These are phyloP conservation scores for Pseudocercospora musae DNA, from an alignment of 2,329 filamentous ascomycete species.

Conservation along the genomic window DNA sequence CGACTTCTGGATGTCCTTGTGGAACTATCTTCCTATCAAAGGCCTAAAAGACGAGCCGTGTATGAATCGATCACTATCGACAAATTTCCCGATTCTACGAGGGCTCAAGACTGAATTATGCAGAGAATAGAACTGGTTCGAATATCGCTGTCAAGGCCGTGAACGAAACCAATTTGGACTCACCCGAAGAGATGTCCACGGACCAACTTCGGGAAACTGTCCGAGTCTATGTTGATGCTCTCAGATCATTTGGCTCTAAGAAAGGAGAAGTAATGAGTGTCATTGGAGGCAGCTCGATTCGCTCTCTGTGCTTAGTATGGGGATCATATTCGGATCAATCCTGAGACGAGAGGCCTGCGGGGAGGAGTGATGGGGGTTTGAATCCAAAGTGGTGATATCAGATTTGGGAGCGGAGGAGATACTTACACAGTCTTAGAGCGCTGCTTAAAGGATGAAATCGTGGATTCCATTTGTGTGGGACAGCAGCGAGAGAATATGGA, in stretches of 20 bases:
- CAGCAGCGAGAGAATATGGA: slow-evolving; percentile 68
- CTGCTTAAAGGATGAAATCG: slow-evolving; percentile 54
- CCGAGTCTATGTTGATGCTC: neutral
- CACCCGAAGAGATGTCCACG: neutral
- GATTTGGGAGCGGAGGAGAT: slow-evolving; percentile 74
- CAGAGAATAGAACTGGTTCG: neutral
- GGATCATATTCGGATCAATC: slow-evolving; percentile 70
- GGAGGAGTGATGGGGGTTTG: neutral
- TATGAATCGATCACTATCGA: slow-evolving; percentile 7
- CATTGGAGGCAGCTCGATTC: neutral
- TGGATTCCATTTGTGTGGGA: slow-evolving; percentile 70
- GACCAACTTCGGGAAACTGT: neutral
- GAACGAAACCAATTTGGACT: neutral
- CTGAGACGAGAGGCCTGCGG: slow-evolving; percentile 53
- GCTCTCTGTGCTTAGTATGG: slow-evolving; percentile 48
- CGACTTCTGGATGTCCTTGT: slow-evolving; percentile 6
- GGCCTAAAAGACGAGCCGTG: slow-evolving; percentile 2
- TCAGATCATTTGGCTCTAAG: neutral
- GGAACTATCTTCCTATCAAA: slow-evolving; percentile 4
- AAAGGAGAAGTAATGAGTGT: neutral
- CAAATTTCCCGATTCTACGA: neutral
- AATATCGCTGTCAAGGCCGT: neutral
- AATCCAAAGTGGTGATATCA: slow-evolving; percentile 58
- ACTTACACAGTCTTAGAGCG: slow-evolving; percentile 69
- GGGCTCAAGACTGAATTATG: neutral